Base-by-base conservation (phyloP, 2,329 filamentous ascomycete genomes). In the Fusarium pseudograminearum region DNA sequence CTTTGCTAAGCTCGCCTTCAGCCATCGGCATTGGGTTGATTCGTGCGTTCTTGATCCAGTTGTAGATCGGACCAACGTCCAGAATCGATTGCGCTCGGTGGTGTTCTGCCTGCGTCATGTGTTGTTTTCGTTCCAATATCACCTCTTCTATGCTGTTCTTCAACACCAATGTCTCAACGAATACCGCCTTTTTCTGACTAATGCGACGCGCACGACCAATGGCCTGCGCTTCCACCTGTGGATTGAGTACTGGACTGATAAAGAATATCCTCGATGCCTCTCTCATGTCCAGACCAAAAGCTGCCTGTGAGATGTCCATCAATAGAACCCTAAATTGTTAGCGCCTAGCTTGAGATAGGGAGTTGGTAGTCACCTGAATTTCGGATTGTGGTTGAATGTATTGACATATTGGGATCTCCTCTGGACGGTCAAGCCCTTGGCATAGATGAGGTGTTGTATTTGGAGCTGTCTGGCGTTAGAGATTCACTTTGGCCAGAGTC, bases 241-340 rank as follows among this genome's bases (percentile, higher is more conserved):
- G 93, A 54, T 94, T 92, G 77, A 96, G 91, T 15, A 97, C 93
- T 0, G 95, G 94, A 68, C 91, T 95, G 57, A 97, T 86, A 67
- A 98, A 98, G 79, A 94, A 97, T 12, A 98, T 90, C 4, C 95
- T 85, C 7, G 92, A 96, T 2, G 94, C 94, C 14, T 88, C 89
- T 53, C 90, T 90, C 78, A 98, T 89, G 76, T 98, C 94, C 0
- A 98, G 84, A 0, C 95, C 95, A 65, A 94, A 93, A 0, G 94
- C 93, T 31, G 94, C 94, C 76, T 96, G 93, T 3, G 88, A 89
- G n/a, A 98, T 87, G 75, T 97, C 94, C 91, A 98, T 97, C 2
- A 98, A 84, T 4, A 98, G 82, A 0, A 98, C 93, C 8, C 93
- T 83, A 45, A 56, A 31, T 15, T 45, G 50, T 74, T 22, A 67